Percentiles rank a stretch among this genome's conserved stretches.
These are phyloP conservation scores for Cinchona pubescens DNA, from an alignment of 257 asterid genomes.

Conservation along the genomic window DNA sequence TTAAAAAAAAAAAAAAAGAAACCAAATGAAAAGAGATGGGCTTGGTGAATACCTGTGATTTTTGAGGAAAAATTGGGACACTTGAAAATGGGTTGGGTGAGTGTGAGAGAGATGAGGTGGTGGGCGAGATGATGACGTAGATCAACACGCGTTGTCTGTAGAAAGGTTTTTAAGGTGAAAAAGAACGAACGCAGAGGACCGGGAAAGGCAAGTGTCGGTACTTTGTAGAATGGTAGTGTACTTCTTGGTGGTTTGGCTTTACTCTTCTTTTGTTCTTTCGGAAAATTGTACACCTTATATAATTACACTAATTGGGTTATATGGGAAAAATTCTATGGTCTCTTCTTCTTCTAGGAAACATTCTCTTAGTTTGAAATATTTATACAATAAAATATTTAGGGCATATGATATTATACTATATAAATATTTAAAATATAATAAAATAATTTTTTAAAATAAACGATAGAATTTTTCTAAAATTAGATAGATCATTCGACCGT, in stretches of 20 bases:
- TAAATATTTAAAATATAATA: no score
- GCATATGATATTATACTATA: no score
- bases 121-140: constrained; percentile 24
- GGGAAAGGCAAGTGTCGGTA: constrained; percentile 9
- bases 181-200: neutral
- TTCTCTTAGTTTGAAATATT: no score
- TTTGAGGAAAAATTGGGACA: neutral
- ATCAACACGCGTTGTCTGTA: constrained; percentile 23
- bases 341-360: no score
- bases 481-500: no score
- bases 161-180: constrained; percentile 2
- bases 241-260: constrained; percentile 10
- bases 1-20: neutral
- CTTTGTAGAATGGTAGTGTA: constrained; percentile 1
- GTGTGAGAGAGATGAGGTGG: neutral
- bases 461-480: no score
- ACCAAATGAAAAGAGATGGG: no score
- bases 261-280: neutral
- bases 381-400: no score
- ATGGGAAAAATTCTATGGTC: no score
- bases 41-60: neutral
- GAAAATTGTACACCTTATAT: no score
- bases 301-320: no score
- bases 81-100: neutral
- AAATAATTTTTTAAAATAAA: no score